Conservation (phyloP, 225 moss, liverwort and hornwort species). For the Climacium dendroides region DNA sequence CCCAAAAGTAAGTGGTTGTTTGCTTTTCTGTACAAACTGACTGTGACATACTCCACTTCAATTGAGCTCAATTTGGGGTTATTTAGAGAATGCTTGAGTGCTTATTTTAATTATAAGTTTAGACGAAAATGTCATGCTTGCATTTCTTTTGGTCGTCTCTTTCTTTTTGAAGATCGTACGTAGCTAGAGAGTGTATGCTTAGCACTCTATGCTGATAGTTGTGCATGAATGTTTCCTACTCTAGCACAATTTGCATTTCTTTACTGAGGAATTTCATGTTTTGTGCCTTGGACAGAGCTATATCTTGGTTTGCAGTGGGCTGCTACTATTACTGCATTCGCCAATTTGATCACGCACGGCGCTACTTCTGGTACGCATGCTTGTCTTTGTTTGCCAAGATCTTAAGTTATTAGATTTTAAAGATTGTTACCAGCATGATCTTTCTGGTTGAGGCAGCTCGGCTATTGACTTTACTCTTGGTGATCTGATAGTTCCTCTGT, state of each 20-base stretch:
- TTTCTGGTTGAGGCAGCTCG: background rate
- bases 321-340: constrained; percentile 98
- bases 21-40: background rate
- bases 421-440: background rate
- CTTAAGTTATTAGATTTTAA: background rate
- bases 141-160: background rate
- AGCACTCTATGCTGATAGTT: background rate
- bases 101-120: background rate
- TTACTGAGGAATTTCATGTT: background rate
- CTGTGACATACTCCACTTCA: background rate
- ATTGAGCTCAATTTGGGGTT: background rate
- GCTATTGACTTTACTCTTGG: background rate
- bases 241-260: background rate
- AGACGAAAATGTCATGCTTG: background rate
- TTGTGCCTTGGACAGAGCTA: constrained; percentile 46
- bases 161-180: background rate
- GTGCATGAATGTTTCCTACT: background rate
- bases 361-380: constrained; percentile 65
- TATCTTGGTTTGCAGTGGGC: constrained; percentile 98
- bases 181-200: background rate
- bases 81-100: background rate
- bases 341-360: constrained; percentile 89
- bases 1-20: constrained; percentile 33
- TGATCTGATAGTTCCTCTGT: background rate
- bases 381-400: background rate